These are phyloP conservation scores for Fonticula alba DNA, from an alignment of 78 protist species.

Conservation along the genomic window DNA sequence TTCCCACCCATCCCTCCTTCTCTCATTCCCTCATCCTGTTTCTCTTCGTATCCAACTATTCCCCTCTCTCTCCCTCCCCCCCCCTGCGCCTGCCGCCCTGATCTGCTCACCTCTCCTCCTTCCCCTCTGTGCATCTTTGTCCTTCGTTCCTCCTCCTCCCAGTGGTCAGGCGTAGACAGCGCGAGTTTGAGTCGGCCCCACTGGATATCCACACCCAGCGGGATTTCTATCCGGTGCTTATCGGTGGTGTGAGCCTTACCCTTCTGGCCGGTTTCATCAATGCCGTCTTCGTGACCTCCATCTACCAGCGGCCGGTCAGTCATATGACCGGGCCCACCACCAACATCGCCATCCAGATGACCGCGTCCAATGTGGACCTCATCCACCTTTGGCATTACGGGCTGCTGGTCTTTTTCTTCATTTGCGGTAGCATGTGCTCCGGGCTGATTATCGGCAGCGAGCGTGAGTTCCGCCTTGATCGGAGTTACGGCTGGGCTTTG, in stretches of 20 bases:
- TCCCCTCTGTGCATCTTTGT: no score
- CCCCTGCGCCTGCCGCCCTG: no score
- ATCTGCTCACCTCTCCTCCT: no score
- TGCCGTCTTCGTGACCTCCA: not conserved
- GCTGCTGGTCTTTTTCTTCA: not conserved
- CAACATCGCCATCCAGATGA: not conserved
- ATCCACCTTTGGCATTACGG: not conserved
- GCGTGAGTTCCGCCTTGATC: not conserved
- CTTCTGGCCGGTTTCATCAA: constrained; percentile 4
- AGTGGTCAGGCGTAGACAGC: no score
- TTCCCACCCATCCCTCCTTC: no score
- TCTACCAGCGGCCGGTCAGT: not conserved
- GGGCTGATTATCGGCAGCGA: not conserved
- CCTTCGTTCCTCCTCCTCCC: no score
- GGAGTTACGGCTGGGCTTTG: not conserved
- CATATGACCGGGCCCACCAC: constrained; percentile 8
- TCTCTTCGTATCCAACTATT: no score
- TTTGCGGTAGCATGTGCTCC: not conserved
- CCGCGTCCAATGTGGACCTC: not conserved
- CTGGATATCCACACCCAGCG: no score
- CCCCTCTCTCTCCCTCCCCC: no score
- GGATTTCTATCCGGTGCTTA: not conserved
- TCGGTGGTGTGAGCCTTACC: not conserved
- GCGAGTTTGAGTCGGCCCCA: no score
- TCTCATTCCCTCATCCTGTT: no score